phyloP scores from a whole-genome alignment of 2,329 filamentous ascomycete genomes.

The Diaporthe caulivora region DNA sequence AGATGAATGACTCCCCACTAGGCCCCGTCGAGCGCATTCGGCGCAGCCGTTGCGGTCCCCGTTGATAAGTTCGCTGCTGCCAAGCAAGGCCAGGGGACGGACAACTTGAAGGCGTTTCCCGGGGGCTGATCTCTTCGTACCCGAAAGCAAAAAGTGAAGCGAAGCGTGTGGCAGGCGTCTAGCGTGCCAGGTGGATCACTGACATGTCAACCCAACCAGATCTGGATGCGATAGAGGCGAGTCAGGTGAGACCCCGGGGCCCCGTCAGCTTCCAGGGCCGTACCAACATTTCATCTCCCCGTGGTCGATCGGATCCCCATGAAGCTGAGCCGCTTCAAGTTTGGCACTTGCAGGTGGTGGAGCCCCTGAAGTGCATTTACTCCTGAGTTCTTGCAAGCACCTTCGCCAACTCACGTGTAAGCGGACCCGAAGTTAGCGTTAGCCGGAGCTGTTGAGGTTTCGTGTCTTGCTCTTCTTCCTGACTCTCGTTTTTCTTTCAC shows the following conservation, averaged over 20 bases:
- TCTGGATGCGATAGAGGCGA: background rate
- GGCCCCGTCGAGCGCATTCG: background rate
- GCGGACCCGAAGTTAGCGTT: background rate
- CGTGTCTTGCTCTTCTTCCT: background rate
- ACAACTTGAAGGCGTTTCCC: background rate
- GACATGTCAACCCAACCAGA: background rate
- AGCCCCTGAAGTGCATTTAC: too few relatives aligned
- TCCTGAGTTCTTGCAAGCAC: background rate
- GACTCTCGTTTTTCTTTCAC: background rate
- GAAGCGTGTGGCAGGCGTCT: background rate
- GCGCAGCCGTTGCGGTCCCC: background rate
- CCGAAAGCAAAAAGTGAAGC: background rate
- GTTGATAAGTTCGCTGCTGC: background rate
- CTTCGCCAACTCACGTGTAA: background rate
- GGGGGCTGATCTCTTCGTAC: background rate
- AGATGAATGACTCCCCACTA: background rate
- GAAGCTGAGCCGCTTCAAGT: background rate
- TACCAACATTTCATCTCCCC: constrained; percentile 5
- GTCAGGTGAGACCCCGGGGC: background rate
- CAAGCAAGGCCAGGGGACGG: background rate
- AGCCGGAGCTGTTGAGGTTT: background rate
- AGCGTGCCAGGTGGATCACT: background rate
- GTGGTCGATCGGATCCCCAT: background rate
- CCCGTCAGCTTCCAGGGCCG: constrained; percentile 1
- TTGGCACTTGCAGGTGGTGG: background rate